phyloP scores from a whole-genome alignment of 257 asterid genomes.

The Scutellaria galericulata region DNA sequence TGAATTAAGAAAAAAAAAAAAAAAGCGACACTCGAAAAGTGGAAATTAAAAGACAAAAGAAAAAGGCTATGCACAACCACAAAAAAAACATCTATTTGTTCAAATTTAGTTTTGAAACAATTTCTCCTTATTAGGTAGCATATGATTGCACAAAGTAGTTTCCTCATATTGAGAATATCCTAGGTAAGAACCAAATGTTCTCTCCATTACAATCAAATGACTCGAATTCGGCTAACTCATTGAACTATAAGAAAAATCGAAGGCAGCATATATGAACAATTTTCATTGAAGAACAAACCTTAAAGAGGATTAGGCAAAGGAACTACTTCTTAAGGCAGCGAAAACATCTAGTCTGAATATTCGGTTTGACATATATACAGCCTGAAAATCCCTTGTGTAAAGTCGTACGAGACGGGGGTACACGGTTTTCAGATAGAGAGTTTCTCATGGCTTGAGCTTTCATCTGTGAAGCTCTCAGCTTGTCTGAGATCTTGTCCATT shows the following conservation, averaged over 20 bases:
- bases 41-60: not conserved
- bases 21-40: no score
- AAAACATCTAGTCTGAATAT: constrained; percentile 44
- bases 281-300: not conserved
- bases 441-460: constrained; percentile 67
- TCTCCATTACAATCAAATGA: not conserved
- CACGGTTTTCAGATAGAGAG: constrained; percentile 35
- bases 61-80: not conserved
- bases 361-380: constrained; percentile 35
- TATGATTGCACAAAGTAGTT: constrained; percentile 10
- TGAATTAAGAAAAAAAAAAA: no score
- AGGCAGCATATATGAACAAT: constrained; percentile 4
- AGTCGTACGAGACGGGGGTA: constrained; percentile 24
- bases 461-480: constrained; percentile 54
- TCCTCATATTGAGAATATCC: not conserved
- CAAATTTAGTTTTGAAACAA: not conserved
- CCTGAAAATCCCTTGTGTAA: constrained; percentile 31
- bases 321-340: constrained; percentile 38
- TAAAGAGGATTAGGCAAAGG: not conserved
- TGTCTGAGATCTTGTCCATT: constrained; percentile 66
- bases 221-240: constrained; percentile 24
- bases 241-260: not conserved
- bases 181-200: not conserved
- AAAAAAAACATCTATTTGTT: not conserved
- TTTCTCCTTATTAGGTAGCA: not conserved